These are phyloP conservation scores for Malus hybrid DNA, from an alignment of 331 rosid species.

Conservation along the genomic window DNA sequence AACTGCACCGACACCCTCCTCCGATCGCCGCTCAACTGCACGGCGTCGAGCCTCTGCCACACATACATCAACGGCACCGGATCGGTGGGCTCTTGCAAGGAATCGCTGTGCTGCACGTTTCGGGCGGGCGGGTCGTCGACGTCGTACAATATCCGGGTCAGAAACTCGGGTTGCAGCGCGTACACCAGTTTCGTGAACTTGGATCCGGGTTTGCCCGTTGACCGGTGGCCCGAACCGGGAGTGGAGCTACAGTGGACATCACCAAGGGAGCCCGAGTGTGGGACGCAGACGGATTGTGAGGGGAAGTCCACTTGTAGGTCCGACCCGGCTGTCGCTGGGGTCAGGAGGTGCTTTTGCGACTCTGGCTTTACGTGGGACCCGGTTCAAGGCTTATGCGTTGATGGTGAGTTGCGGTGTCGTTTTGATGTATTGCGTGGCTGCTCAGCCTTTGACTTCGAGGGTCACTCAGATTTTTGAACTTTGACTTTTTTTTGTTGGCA, in stretches of 20 bases:
- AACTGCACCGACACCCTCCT: conserved; percentile 52
- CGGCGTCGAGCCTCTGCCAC: conserved; percentile 49
- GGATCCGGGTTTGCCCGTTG: conserved; percentile 24
- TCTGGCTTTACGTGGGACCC: conserved; percentile 53
- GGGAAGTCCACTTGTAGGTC: conserved; percentile 52
- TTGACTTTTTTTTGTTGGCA: not conserved
- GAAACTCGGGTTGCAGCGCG: conserved; percentile 61
- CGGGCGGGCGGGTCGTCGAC: conserved; percentile 72
- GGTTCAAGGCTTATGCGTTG: conserved; percentile 37
- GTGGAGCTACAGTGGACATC: conserved; percentile 68
- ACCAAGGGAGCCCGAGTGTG: conserved; percentile 56
- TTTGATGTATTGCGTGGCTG: not conserved
- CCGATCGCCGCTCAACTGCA: conserved; percentile 61
- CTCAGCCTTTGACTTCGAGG: not conserved
- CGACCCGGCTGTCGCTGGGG: conserved; percentile 24
- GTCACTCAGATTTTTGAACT: not conserved
- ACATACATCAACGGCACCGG: conserved; percentile 39
- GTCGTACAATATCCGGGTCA: conserved; percentile 55
- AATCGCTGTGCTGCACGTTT: conserved; percentile 51
- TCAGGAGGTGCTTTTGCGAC: conserved; percentile 54
- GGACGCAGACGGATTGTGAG: conserved; percentile 43
- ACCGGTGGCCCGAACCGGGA: conserved; percentile 62
- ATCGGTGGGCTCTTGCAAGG: conserved; percentile 20
- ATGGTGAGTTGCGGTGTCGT: conserved; percentile 33
- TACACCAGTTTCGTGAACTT: conserved; percentile 71